Percentiles rank a stretch among this genome's conserved stretches.
Evolutionary conservation across 805 yeast genomes (phyloP).

Genomic region (Teunomyces atbi): DNA sequence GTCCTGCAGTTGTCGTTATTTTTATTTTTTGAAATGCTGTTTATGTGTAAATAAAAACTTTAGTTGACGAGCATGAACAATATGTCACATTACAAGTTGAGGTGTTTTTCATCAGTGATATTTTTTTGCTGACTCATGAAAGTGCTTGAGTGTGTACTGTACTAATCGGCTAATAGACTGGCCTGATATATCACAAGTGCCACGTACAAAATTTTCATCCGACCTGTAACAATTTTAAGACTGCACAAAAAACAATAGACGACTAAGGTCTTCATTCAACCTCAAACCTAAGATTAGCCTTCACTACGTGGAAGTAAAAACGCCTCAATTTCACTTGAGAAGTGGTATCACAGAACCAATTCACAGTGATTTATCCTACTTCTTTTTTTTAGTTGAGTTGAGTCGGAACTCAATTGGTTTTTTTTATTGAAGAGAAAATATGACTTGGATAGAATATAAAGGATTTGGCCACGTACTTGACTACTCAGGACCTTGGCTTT

Average conservation of each 20-base stretch:
- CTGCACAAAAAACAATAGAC: neutral
- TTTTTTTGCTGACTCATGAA: neutral
- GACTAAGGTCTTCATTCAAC: neutral
- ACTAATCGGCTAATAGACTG: no score
- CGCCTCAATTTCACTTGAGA: neutral
- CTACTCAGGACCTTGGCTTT: conserved; percentile 34
- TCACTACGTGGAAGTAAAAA: neutral
- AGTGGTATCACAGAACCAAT: neutral
- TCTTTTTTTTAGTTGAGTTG: no score
- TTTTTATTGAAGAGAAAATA: neutral
- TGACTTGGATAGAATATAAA: conserved; percentile 8
- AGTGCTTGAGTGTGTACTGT: no score
- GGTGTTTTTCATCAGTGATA: no score
- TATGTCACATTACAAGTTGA: no score
- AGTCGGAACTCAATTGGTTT: neutral
- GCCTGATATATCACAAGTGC: neutral
- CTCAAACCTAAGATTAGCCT: neutral
- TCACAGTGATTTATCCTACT: neutral
- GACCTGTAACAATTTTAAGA: neutral
- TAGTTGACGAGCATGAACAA: no score
- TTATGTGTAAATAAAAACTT: no score
- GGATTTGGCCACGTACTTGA: conserved; percentile 13
- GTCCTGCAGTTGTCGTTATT: conserved; percentile 11
- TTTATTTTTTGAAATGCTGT: neutral
- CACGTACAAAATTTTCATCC: neutral